phyloP scores from a whole-genome alignment of 768 basidiomycete species.

The Phanerochaete sordida region DNA sequence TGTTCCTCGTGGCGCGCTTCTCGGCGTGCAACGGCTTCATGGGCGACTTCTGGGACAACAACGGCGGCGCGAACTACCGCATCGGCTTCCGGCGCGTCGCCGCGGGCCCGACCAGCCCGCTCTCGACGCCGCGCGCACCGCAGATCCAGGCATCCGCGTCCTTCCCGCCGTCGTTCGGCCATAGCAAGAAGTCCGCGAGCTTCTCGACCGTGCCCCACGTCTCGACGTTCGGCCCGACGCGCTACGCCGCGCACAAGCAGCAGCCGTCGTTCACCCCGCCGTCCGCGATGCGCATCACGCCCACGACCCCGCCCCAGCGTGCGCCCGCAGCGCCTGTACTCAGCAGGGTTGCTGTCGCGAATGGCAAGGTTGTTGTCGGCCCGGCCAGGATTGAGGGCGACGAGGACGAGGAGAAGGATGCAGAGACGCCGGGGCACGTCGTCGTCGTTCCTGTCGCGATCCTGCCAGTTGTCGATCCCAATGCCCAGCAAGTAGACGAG shows the following conservation, averaged over 20 bases:
- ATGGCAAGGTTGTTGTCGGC: neutral
- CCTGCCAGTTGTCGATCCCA: neutral
- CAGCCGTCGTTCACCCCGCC: slow-evolving; percentile 29
- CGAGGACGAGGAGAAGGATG: neutral
- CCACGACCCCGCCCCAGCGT: slow-evolving; percentile 14
- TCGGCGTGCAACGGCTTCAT: slow-evolving; percentile 35
- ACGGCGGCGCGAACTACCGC: slow-evolving; percentile 71
- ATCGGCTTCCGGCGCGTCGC: slow-evolving; percentile 51
- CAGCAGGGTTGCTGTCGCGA: neutral
- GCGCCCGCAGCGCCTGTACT: slow-evolving; percentile 1
- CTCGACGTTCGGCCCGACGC: slow-evolving; percentile 1
- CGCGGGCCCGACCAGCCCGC: slow-evolving; percentile 9
- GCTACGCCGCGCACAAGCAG: slow-evolving; percentile 14
- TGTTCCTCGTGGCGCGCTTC: slow-evolving; percentile 63
- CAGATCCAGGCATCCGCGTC: neutral
- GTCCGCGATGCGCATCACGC: slow-evolving; percentile 24
- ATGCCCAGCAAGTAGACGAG: no score
- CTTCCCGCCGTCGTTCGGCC: neutral
- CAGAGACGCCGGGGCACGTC: neutral
- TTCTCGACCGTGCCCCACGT: slow-evolving; percentile 1
- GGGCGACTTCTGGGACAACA: slow-evolving; percentile 96
- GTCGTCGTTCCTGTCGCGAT: neutral
- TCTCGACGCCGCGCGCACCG: slow-evolving; percentile 11
- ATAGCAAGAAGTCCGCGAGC: neutral
- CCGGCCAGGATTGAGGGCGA: neutral